A percentile compares a stretch with the other conserved stretches of the same genome.
Evolutionary conservation across 2,329 filamentous ascomycete genomes (phyloP).

Genomic region (Cytospora schulzeri): DNA sequence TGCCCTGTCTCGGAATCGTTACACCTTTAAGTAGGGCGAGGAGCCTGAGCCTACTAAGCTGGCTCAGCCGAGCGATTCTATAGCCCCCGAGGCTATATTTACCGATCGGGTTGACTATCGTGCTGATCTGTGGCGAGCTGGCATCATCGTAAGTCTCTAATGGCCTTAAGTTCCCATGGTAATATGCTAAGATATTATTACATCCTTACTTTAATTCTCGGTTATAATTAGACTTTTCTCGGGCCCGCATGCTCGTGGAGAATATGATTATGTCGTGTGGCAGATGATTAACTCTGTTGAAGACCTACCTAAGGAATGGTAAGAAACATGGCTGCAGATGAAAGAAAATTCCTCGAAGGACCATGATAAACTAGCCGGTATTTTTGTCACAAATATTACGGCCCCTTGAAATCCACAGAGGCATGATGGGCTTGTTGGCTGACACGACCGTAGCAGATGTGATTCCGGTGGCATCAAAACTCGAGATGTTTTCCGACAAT

Average conservation of each 20-base stretch:
- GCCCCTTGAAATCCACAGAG: background rate
- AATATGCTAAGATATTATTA: background rate
- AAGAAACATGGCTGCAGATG: background rate
- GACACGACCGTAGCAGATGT: background rate
- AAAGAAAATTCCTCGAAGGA: background rate
- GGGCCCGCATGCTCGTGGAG: background rate
- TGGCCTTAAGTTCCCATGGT: no score
- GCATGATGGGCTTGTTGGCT: background rate
- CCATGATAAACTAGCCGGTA: background rate
- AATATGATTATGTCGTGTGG: background rate
- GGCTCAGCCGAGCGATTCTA: background rate
- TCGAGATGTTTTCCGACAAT: background rate
- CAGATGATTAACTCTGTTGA: slow-evolving; percentile 2
- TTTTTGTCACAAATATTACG: background rate
- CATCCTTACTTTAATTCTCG: background rate
- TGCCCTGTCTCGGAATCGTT: no score
- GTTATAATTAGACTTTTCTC: background rate
- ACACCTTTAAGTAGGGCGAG: background rate
- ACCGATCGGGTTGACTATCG: background rate
- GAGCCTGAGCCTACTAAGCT: background rate
- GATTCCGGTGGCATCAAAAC: background rate
- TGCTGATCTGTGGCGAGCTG: background rate
- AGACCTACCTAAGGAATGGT: background rate
- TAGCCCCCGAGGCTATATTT: slow-evolving; percentile 1
- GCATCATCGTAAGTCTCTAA: background rate